These are phyloP conservation scores for Luzula sylvatica DNA, from an alignment of 176 grass and related monocot genomes.

Conservation along the genomic window DNA sequence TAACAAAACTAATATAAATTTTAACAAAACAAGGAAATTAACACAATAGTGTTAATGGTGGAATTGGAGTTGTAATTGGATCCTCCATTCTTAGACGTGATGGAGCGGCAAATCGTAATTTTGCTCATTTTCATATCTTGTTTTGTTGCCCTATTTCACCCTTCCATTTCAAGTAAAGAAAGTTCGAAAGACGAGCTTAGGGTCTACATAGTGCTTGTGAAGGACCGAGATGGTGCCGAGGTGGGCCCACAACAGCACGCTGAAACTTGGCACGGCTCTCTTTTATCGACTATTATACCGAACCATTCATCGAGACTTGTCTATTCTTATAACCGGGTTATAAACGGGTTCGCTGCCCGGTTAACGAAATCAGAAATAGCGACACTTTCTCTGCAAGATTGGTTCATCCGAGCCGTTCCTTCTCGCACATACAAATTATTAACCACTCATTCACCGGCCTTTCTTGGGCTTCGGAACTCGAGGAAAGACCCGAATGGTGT, in stretches of 20 bases:
- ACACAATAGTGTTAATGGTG: too few relatives aligned
- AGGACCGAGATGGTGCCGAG: neutral
- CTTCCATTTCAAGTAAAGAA: neutral
- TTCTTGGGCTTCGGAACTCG: conserved; percentile 9
- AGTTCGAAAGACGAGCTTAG: neutral
- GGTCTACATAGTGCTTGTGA: neutral
- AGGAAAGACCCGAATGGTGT: neutral
- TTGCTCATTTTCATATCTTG: neutral
- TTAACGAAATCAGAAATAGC: neutral
- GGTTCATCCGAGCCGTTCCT: conserved; percentile 6
- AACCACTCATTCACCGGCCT: neutral
- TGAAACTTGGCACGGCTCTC: neutral
- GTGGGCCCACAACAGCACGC: neutral
- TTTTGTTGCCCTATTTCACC: neutral
- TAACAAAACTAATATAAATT: too few relatives aligned
- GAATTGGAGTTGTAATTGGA: too few relatives aligned
- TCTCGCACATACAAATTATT: neutral
- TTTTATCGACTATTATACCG: neutral
- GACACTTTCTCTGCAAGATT: neutral
- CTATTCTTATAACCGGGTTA: neutral
- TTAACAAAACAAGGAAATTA: too few relatives aligned
- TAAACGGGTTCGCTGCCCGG: conserved; percentile 8
- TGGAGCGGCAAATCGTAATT: neutral
- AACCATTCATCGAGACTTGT: neutral
- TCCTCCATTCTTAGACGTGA: neutral